These are phyloP conservation scores for Hanseniaspora uvarum DNA, from an alignment of 1,139 yeast genomes.

Conservation along the genomic window DNA sequence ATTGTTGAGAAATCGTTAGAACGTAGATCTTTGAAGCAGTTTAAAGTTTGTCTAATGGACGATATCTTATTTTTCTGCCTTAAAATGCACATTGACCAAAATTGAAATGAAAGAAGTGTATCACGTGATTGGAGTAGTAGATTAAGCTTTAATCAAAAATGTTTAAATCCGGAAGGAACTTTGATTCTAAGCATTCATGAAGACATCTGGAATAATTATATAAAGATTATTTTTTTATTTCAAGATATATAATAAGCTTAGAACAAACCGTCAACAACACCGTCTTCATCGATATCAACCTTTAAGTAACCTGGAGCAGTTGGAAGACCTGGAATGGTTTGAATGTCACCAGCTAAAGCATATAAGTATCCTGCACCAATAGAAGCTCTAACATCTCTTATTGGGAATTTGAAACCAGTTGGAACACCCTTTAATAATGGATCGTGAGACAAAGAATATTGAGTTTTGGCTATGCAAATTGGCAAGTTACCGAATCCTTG, in stretches of 20 bases:
- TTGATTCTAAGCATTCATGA: too few species aligned
- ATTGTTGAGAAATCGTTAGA: too few species aligned
- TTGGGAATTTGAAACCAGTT: slow-evolving; percentile 65
- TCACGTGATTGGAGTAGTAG: too few species aligned
- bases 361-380: slow-evolving; percentile 78
- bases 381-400: slow-evolving; percentile 68
- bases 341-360: slow-evolving; percentile 73
- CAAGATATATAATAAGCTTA: slow-evolving; percentile 25
- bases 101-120: too few species aligned
- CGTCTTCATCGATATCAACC: slow-evolving; percentile 68
- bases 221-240: background rate
- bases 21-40: too few species aligned
- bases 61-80: too few species aligned
- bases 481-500: slow-evolving; percentile 71
- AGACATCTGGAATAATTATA: too few species aligned
- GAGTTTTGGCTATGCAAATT: slow-evolving; percentile 75
- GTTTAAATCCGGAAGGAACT: too few species aligned
- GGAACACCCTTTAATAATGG: slow-evolving; percentile 77
- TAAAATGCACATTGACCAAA: too few species aligned
- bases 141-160: too few species aligned
- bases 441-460: slow-evolving; percentile 72
- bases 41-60: too few species aligned
- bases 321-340: slow-evolving; percentile 76
- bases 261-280: slow-evolving; percentile 70
- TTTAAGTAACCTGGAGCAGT: slow-evolving; percentile 79